A percentile compares a stretch with the other conserved stretches of the same genome.
Conservation (phyloP, 2,329 filamentous ascomycete genomes). For the Fusarium tanahbumbuense region DNA sequence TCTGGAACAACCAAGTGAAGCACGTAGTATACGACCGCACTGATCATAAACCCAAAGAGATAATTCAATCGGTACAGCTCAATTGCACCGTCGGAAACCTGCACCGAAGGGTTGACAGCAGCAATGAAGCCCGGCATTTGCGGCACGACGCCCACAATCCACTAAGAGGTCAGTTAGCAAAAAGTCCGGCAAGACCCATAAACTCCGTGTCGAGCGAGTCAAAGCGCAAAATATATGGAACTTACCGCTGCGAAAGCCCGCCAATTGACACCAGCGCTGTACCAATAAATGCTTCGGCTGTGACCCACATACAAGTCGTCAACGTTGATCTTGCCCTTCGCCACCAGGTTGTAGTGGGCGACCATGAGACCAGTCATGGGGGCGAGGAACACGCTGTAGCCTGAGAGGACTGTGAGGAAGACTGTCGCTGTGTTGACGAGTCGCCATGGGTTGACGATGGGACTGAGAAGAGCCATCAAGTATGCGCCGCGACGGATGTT, state of each 20-base stretch:
- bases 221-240: neutral
- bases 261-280: slow-evolving; percentile 55
- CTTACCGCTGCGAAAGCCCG: slow-evolving; percentile 54
- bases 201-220: neutral
- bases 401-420: slow-evolving; percentile 52
- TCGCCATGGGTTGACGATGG: slow-evolving; percentile 54
- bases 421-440: slow-evolving; percentile 53
- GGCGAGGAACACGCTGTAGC: slow-evolving; percentile 54
- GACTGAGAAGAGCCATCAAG: slow-evolving; percentile 51
- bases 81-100: slow-evolving; percentile 51
- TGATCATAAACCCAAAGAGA: slow-evolving; percentile 53
- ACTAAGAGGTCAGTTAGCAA: slow-evolving; percentile 44
- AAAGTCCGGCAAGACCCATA: neutral
- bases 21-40: slow-evolving; percentile 47
- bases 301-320: slow-evolving; percentile 52
- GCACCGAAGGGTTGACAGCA: slow-evolving; percentile 51
- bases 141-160: slow-evolving; percentile 54
- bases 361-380: slow-evolving; percentile 57
- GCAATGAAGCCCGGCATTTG: slow-evolving; percentile 58
- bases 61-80: slow-evolving; percentile 56
- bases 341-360: slow-evolving; percentile 51
- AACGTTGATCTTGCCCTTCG: slow-evolving; percentile 51
- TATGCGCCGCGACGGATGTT: slow-evolving; percentile 55
- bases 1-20: slow-evolving; percentile 50
- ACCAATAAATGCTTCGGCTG: slow-evolving; percentile 54